These are phyloP conservation scores for Pelargonium myrrhifolium DNA, from an alignment of 441 rosid species.

Conservation along the genomic window DNA sequence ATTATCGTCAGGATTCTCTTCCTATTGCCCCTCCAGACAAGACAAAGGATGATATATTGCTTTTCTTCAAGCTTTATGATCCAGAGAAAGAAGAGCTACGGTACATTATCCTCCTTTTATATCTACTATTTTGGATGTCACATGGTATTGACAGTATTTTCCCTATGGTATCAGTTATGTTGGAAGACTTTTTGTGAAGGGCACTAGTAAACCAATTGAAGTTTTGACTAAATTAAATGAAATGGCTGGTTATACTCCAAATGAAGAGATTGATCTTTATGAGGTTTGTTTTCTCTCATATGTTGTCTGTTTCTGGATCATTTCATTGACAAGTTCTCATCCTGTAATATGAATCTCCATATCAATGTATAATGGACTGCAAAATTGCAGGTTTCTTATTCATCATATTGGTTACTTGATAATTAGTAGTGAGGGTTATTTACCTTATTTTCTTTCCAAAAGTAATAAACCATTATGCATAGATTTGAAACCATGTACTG, in stretches of 20 bases:
- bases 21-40: constrained; percentile 38
- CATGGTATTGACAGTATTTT: constrained; percentile 13
- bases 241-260: constrained; percentile 43
- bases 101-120: constrained; percentile 18
- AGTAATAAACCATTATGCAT: no score
- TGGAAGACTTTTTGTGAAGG: constrained; percentile 47
- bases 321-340: neutral
- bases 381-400: no score
- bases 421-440: no score
- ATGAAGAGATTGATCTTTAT: constrained; percentile 42
- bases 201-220: constrained; percentile 35
- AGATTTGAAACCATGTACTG: no score
- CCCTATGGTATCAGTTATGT: constrained; percentile 26
- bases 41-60: constrained; percentile 40
- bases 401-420: no score
- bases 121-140: neutral
- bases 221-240: constrained; percentile 39
- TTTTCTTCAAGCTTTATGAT: constrained; percentile 49
- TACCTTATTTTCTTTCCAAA: no score
- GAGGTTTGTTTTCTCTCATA: constrained; percentile 33
- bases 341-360: no score
- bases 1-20: constrained; percentile 30
- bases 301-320: neutral
- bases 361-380: no score
- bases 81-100: constrained; percentile 41